These are phyloP conservation scores for Pugionium cornutum DNA, from an alignment of 345 rosid species.

Conservation along the genomic window DNA sequence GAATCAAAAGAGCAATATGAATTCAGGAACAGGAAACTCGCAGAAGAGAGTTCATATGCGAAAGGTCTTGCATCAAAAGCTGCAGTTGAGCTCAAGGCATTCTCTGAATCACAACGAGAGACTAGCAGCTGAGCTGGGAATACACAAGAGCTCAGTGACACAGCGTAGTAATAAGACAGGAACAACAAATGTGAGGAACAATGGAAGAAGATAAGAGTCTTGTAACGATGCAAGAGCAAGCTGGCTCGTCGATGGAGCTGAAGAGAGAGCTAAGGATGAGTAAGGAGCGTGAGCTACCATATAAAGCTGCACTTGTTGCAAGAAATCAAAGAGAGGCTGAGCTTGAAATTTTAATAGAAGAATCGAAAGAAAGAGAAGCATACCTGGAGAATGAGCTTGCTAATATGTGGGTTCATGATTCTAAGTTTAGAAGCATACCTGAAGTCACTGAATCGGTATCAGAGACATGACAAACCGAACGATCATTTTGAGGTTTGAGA, in stretches of 20 bases:
- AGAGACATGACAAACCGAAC: constrained; percentile 34
- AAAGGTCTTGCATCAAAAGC: constrained; percentile 99
- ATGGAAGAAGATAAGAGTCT: constrained; percentile 53
- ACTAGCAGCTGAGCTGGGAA: constrained; percentile 67
- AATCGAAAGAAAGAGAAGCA: constrained; percentile 91
- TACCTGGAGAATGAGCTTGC: constrained; percentile 97
- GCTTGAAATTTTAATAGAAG: constrained; percentile 76
- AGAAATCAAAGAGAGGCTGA: constrained; percentile 79
- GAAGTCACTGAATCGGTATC: constrained; percentile 47
- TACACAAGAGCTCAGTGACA: constrained; percentile 58
- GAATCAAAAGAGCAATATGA: constrained; percentile 76
- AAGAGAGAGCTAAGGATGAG: constrained; percentile 78
- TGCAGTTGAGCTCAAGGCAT: constrained; percentile 97
- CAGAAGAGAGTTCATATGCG: constrained; percentile 93
- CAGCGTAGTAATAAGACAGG: constrained; percentile 50
- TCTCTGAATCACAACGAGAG: constrained; percentile 91
- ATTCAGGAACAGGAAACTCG: constrained; percentile 69
- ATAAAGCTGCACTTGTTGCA: constrained; percentile 70
- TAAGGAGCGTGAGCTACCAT: constrained; percentile 77
- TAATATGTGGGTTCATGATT: constrained; percentile 97
- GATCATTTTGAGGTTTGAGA: constrained; percentile 39
- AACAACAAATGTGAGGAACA: constrained; percentile 57
- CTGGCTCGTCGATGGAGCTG: constrained; percentile 56
- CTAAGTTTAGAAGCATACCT: constrained; percentile 74
- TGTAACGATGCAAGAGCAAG: constrained; percentile 65